A percentile compares a stretch with the other conserved stretches of the same genome.
Conservation (phyloP, 129 eudicot genomes). For the Mikania micrantha region DNA sequence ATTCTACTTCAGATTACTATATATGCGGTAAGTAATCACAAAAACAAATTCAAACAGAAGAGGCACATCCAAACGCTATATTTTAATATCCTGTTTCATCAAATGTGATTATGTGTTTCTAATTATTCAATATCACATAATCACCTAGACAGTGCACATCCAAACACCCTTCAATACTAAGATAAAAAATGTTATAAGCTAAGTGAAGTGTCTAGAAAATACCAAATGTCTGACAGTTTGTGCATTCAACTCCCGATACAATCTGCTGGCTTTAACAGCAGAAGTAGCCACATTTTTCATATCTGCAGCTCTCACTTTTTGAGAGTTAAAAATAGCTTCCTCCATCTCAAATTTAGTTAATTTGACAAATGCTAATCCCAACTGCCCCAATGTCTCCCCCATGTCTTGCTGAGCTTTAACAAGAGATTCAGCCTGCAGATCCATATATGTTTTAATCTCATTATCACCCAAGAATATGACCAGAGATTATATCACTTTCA, state of each 20-base stretch:
- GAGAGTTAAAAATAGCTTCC: constrained; percentile 57
- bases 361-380: constrained; percentile 79
- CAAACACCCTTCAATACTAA: not conserved
- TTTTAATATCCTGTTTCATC: not conserved
- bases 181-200: not conserved
- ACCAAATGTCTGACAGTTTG: constrained; percentile 87
- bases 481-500: not conserved
- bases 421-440: constrained; percentile 78
- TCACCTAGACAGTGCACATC: not conserved
- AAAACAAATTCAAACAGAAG: not conserved
- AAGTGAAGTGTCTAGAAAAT: not conserved
- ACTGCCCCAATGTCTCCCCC: constrained; percentile 86
- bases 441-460: not conserved
- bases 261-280: constrained; percentile 83
- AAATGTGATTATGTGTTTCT: not conserved
- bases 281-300: constrained; percentile 89
- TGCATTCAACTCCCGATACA: constrained; percentile 69
- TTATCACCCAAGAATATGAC: not conserved
- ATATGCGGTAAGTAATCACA: not conserved
- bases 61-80: not conserved
- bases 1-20: not conserved
- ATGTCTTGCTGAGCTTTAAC: constrained; percentile 91
- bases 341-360: constrained; percentile 83
- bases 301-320: constrained; percentile 70
- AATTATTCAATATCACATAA: not conserved